Conservation (phyloP, 2,329 filamentous ascomycete genomes). For the Aspergillus neoniger region DNA sequence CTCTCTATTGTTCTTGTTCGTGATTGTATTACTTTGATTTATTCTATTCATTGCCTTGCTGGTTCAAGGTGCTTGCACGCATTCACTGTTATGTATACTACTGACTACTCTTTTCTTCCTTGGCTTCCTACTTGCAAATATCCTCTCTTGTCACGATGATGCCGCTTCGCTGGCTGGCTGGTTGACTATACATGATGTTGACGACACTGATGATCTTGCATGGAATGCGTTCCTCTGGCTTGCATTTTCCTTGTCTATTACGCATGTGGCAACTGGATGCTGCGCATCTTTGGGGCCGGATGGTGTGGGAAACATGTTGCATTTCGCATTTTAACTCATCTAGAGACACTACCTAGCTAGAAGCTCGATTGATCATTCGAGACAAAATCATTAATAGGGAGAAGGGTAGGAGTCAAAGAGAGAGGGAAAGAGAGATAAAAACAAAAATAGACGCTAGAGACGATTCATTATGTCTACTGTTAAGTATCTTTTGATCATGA, state of each 20-base stretch:
- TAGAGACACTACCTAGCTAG: not conserved
- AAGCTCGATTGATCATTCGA: not conserved
- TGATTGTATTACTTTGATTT: not conserved
- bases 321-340: not conserved
- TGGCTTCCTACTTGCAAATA: too few relatives aligned
- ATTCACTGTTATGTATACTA: not conserved
- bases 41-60: not conserved
- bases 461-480: not conserved
- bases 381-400: not conserved
- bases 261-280: too few relatives aligned
- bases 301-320: not conserved
- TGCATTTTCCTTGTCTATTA: too few relatives aligned
- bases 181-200: not conserved
- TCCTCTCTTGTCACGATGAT: too few relatives aligned
- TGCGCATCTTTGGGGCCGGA: too few relatives aligned
- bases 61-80: not conserved
- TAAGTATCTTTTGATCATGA: not conserved
- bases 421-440: not conserved
- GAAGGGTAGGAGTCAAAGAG: not conserved
- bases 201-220: too few relatives aligned
- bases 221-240: too few relatives aligned
- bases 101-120: too few relatives aligned
- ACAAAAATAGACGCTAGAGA: conserved; percentile 1
- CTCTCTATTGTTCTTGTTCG: not conserved
- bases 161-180: not conserved